Base-by-base conservation (phyloP, 2,329 filamentous ascomycete species). In the Aspergillus arachidicola region DNA sequence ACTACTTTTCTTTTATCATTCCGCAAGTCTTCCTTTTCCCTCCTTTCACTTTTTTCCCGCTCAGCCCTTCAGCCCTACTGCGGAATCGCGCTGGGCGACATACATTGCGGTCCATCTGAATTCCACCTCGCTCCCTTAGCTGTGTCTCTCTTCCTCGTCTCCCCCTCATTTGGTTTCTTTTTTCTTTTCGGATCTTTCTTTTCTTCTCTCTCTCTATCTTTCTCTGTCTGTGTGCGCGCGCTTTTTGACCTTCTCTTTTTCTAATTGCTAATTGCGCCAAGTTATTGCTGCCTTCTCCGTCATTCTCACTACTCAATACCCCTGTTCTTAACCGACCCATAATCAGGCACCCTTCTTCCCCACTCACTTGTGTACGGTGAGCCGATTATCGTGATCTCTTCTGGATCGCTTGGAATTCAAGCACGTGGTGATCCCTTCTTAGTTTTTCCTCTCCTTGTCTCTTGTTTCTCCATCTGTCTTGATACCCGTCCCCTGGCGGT, bases 51-150 rank as follows among this genome's bases (percentile, higher is more conserved):
- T 34, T 28, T 45, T 14, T 58, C 11, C 21, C 48, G 16, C 36
- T 48, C 28, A 48, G 41, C 50, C 50, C 50, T 53, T 34, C 43
- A 32, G 41, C 46, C 57, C 45, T n/a, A 46, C 46, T 53, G 19
- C 32, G 36, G 43, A 48, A 32, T 53, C n/a, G 14, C n/a, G 14
- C 51, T 38, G 51, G n/a, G 51, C 21, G n/a, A 28, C 30, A 26
- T 36, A 14, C 23, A 12, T 34, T 32, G 4, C 30, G 14, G 30
- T 58, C 41, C 30, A 23, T 48, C 28, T 34, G 43, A 21, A 11
- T 26, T 19, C 26, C 16, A 38, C 28, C 41, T 23, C 46, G 51
- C 51, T 54, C n/a, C 41, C 55, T 36, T 41, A n/a, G 23, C 19
- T 41, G 19, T 6, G 9, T 41, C 6, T 41, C 38, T 41, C 38